These are phyloP conservation scores for Macrotyloma uniflorum DNA, from an alignment of 306 rosid species.

Conservation along the genomic window DNA sequence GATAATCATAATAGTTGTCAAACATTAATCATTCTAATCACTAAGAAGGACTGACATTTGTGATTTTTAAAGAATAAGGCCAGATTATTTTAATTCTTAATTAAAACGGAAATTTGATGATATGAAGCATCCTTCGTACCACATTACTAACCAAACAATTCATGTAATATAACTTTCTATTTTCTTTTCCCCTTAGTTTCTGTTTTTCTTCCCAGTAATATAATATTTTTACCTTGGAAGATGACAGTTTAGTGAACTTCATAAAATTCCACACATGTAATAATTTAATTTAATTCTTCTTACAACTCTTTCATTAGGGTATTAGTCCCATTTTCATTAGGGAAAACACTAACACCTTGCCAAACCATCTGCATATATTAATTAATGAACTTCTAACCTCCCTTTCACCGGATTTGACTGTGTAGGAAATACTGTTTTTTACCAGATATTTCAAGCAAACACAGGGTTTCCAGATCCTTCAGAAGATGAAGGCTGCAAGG, in stretches of 20 bases:
- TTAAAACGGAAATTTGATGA: background rate
- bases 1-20: background rate
- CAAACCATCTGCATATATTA: conserved; percentile 31
- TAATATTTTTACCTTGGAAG: background rate
- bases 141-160: conserved; percentile 23
- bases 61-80: background rate
- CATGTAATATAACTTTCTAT: background rate
- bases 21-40: background rate
- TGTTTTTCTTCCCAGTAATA: conserved; percentile 8
- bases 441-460: conserved; percentile 40
- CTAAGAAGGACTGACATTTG: background rate
- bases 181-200: background rate
- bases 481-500: conserved; percentile 85
- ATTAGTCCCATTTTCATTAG: conserved; percentile 36
- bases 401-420: conserved; percentile 14
- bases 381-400: conserved; percentile 25
- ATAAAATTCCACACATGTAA: conserved; percentile 22
- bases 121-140: background rate
- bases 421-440: conserved; percentile 32
- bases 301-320: conserved; percentile 25
- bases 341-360: conserved; percentile 11
- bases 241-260: background rate
- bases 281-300: conserved; percentile 18
- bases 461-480: conserved; percentile 54
- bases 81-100: background rate